Evolutionary conservation across 495 filamentous ascomycete genomes (phyloP), one percentile per base, ranked within the genome.

Genomic region (Neurospora pannonica): DNA sequence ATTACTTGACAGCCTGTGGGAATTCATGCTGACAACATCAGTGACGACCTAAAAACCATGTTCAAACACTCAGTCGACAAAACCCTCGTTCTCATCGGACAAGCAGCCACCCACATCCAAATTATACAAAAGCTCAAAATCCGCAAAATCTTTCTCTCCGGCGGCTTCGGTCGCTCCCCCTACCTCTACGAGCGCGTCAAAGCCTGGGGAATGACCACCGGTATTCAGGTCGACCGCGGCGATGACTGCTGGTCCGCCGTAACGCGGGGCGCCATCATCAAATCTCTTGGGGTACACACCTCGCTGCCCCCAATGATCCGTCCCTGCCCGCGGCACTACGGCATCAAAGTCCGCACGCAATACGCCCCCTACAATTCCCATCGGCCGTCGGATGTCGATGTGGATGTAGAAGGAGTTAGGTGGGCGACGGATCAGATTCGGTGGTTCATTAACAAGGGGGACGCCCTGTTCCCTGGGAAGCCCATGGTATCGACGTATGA

Each of bases 171-270:
- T 4, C 62, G 74, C n/a, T 78, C 73, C 36, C 74, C 71, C 3
- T 80, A 80, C 70, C 74, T 80, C 2, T 74, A 71, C 34, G 70
- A 77, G 38, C 70, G 72, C 19, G 74, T 80, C 36, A 71, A 71
- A 8, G 43, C 71, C 21, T 80, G 76, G 39, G 77, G 77, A 5
- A 62, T 36, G 5, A 74, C 71, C 31, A 72, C 40, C 8, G 42
- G 74, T 0, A 77, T 80, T 8, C 71, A 69, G 4, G 77, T 80
- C 15, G 75, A 78, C 28, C 71, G 75, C 24, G 78, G 78, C 4
- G 75, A 77, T 0, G 73, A 75, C 38, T 80, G 77, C 36, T 83
- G 81, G 81, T 77, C 60, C 40, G 81, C 78, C 37, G 80, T 83
- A 34, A 78, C 75, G 0, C 74, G 75, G 13, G 81, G 81, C 10